Evolutionary conservation across 1,139 yeast genomes (phyloP), one percentile per base, ranked within the genome.

Genomic region (Insectozyma bohioensis): DNA sequence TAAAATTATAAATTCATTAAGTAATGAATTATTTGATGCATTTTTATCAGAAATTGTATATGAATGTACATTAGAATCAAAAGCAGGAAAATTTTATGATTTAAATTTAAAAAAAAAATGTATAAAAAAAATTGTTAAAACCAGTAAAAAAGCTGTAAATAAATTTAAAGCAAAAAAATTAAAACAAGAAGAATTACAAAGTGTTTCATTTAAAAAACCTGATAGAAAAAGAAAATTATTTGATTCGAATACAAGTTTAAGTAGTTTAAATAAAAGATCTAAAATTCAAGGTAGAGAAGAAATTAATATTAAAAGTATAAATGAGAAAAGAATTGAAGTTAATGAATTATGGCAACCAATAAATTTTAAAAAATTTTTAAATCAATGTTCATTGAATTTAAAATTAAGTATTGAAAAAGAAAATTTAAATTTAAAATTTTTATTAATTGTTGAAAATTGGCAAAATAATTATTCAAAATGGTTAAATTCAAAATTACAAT

Each of bases 31-130:
- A 1, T 82, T 66, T 41, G 51, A 57, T 9, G 85, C 87, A 1
- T 80, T 85, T 46, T 46, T 85, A 29, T 66, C 72, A 24, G 90
- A 84, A 43, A 57, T 71, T 23, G 49, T 75, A 0, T 74, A 67
- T 42, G 55, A 73, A 21, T 52, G 63, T 2, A 49, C 64, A 0
- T 48, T 72, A 26, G 71, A 74, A 23, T 48, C 67, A 0, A 50
- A 59, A 25, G 80, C 85, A 0, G 67, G 58, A 12, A 23, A 43
- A 2, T 46, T 56, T 27, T 52, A 61, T 32, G 43, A 52, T 2
- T 41, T 39, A 8, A 47, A 44, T 8, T 35, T 67, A 18, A 63
- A 58, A 35, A 47, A 41, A 13, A 48, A 37, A n/a, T 40, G 51
- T 2, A 46, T 70, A 4, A 43, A 42, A 24, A 47, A 41, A 20